A percentile compares a stretch with the other conserved stretches of the same genome.
These are phyloP conservation scores for Actinomortierella ambigua DNA, from an alignment of 371 early-diverging fungal genomes.

Conservation along the genomic window DNA sequence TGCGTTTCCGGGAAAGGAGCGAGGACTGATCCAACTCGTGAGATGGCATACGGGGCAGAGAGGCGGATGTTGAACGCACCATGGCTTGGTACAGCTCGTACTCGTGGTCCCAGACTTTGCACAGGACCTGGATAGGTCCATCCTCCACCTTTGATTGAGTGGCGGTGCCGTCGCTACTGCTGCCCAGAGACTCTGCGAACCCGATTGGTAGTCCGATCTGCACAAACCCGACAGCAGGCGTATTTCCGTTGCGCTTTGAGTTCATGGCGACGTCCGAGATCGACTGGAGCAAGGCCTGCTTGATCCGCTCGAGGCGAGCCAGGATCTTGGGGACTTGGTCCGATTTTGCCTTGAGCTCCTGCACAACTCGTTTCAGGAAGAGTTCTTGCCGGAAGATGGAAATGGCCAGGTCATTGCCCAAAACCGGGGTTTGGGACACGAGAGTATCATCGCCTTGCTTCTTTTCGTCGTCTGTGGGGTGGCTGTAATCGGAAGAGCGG, in stretches of 20 bases:
- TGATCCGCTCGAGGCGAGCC: conserved; percentile 28
- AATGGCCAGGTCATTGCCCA: conserved; percentile 49
- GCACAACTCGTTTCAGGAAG: conserved; percentile 56
- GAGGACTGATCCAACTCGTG: background rate
- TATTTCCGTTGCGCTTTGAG: conserved; percentile 44
- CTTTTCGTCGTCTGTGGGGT: background rate
- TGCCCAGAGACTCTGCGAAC: conserved; percentile 7
- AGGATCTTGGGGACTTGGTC: conserved; percentile 33
- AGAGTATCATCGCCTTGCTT: conserved; percentile 5
- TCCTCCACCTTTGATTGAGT: conserved; percentile 5
- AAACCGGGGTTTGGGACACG: conserved; percentile 37
- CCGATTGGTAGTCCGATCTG: conserved; percentile 51
- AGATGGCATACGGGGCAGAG: background rate
- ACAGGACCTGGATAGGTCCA: conserved; percentile 27
- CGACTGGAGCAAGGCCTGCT: conserved; percentile 38
- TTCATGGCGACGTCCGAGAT: conserved; percentile 31
- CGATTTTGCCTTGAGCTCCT: conserved; percentile 37
- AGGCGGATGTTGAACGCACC: too few relatives aligned
- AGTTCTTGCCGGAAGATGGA: conserved; percentile 64
- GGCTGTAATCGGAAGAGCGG: conserved; percentile 10
- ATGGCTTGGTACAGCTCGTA: conserved; percentile 25
- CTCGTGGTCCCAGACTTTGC: conserved; percentile 37
- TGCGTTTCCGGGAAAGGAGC: conserved; percentile 23
- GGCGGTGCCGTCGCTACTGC: too few relatives aligned
- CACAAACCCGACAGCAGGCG: conserved; percentile 49